Base-by-base conservation (phyloP, 2,329 filamentous ascomycete genomes). In the Paraphaeosphaeria minitans region DNA sequence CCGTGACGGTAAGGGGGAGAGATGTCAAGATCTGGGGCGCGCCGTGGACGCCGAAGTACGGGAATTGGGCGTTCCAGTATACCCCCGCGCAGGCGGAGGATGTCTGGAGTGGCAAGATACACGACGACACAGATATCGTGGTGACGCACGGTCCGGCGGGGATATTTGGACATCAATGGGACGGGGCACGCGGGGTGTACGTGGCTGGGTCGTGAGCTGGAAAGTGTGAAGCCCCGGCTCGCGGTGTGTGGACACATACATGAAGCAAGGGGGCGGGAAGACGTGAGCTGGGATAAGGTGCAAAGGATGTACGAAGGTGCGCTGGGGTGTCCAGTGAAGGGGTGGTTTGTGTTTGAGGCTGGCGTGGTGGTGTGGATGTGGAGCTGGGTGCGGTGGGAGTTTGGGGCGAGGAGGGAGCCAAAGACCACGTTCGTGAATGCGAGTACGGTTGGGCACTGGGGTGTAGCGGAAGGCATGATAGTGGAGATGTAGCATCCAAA, bases 191-290 rank as follows among this genome's bases (percentile, higher is more conserved):
- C 91, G 33, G 92, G 91, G 50, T 92, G 89, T 63, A 82, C 84
- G 1, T 82, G 83, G 46, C 82, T 96, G 5, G 81, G 93, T 4
- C 76, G 81, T 7, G 91, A 95, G 68, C 71, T 89, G 10, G 91
- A 90, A 89, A 85, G 88, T 35, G 85, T 91, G 16, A 64, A 58
- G 45, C 92, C 92, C 0, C 81, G 80, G 22, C 79, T 96, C 5
- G 90, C 94, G 73, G 84, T 95, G 55, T 95, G 93, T 71, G 92
- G 91, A 1, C 92, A 96, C 74, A 83, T 93, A n/a, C 92, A 96
- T 78, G 87, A 82, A 62, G 89, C 85, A 14, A 83, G 88, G 49
- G 92, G 91, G 7, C 80, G 79, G 29, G 87, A 93, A 68, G 72
- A 84, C 0, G 81, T 89, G 9, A 88, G 85, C 73, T 95, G 89